phyloP scores from a whole-genome alignment of 805 yeast genomes.

The Candida gorgasii region DNA sequence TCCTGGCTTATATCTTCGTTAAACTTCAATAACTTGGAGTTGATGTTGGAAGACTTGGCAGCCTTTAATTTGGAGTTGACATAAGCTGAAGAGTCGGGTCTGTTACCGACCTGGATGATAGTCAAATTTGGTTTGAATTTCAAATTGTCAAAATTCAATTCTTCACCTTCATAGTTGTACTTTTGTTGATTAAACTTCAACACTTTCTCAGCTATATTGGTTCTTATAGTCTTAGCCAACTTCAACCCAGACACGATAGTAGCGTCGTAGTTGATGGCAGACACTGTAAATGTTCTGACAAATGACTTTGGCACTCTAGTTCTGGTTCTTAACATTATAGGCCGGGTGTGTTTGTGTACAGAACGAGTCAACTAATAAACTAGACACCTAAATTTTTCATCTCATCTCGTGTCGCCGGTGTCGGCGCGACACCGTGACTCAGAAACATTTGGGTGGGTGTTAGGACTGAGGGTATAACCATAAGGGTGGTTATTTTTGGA shows the following conservation, averaged over 20 bases:
- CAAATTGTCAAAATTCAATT: conserved; percentile 26
- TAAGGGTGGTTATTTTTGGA: no score
- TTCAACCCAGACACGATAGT: conserved; percentile 41
- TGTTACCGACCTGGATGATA: conserved; percentile 84
- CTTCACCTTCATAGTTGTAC: conserved; percentile 17
- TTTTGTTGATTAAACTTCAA: conserved; percentile 35
- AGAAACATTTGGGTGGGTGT: no score
- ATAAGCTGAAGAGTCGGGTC: conserved; percentile 90
- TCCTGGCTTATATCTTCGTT: conserved; percentile 62
- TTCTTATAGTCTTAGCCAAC: conserved; percentile 39
- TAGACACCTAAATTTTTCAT: conserved; percentile 6
- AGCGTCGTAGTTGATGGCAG: conserved; percentile 4
- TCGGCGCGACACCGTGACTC: no score
- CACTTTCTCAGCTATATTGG: conserved; percentile 41
- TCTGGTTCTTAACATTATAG: conserved; percentile 3
- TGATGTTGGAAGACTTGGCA: conserved; percentile 78
- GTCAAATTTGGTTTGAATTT: conserved; percentile 72
- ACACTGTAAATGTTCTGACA: background rate
- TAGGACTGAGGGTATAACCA: no score
- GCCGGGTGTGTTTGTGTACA: no score
- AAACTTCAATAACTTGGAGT: conserved; percentile 64
- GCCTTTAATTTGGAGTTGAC: conserved; percentile 91
- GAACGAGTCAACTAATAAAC: no score
- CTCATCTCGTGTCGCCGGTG: conserved; percentile 6
- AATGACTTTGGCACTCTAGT: background rate